Evolutionary conservation across 768 basidiomycete species (phyloP).

Genomic region (Calocera cornea): DNA sequence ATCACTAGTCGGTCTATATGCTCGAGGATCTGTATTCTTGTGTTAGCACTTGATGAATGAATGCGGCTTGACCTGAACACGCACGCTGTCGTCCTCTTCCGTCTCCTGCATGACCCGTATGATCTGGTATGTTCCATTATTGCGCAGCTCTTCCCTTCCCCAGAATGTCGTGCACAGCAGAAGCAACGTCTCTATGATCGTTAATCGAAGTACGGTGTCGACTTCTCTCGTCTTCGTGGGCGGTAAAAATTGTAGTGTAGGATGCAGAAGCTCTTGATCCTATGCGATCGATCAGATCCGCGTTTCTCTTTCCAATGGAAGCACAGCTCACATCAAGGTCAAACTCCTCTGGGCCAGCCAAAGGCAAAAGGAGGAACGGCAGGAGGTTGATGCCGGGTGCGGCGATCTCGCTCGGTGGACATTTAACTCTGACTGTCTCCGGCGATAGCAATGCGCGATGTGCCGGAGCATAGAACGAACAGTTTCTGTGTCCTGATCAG

Average conservation of each 20-base stretch:
- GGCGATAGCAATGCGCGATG: slow-evolving; percentile 55
- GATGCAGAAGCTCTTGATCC: slow-evolving; percentile 80
- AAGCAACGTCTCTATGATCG: slow-evolving; percentile 78
- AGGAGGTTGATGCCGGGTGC: slow-evolving; percentile 75
- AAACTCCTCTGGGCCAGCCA: slow-evolving; percentile 91
- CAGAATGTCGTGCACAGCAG: slow-evolving; percentile 79
- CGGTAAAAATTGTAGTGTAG: slow-evolving; percentile 76
- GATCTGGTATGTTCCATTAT: slow-evolving; percentile 76
- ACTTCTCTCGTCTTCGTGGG: slow-evolving; percentile 70
- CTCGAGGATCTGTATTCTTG: slow-evolving; percentile 55
- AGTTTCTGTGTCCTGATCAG: slow-evolving; percentile 45
- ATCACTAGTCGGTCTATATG: slow-evolving; percentile 80
- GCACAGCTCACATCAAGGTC: slow-evolving; percentile 58
- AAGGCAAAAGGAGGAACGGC: slow-evolving; percentile 71
- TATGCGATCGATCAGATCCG: slow-evolving; percentile 20
- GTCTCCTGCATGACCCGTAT: slow-evolving; percentile 61
- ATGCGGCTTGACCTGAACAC: slow-evolving; percentile 13
- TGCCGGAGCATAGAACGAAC: slow-evolving; percentile 51
- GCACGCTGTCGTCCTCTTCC: slow-evolving; percentile 66
- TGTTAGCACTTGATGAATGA: not conserved
- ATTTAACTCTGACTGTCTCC: slow-evolving; percentile 34
- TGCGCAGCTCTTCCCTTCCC: slow-evolving; percentile 70
- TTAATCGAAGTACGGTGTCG: slow-evolving; percentile 62
- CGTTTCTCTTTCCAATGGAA: not conserved
- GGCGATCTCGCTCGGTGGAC: slow-evolving; percentile 38